Base-by-base conservation (phyloP, 306 rosid species). In the Sicyos baderoa region DNA sequence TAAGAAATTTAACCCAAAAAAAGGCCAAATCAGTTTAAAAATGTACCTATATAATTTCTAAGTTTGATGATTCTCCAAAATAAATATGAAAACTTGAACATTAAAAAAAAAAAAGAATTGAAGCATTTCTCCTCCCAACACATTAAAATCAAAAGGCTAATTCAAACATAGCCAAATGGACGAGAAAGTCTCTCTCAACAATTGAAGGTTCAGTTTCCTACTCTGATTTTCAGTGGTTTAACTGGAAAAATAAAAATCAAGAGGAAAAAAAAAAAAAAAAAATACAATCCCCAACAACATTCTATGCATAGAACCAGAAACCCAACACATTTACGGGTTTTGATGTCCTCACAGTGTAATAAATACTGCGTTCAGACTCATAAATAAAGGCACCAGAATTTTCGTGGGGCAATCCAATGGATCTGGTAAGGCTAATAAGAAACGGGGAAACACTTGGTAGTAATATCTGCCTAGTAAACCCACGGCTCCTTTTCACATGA, bases 331-430 rank as follows among this genome's bases (percentile, higher is more conserved):
- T 25, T 25, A 25, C 29, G 29, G 29, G 29, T 25, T 25, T 66
- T 42, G 70, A 64, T 42, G 32, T 13, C 17, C 32, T 42, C 32
- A 25, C 54, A 66, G 44, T 5, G 13, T 16, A 61, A 72, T 77
- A 54, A 77, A 72, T 77, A 49, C 19, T 21, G 37, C 8, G 11
- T 3, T 63, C 55, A 62, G 72, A 78, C 32, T 45, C 49, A 75
- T 79, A 63, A 75, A 75, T 71, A 68, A 68, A 58, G 53, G 29
- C 70, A 37, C 70, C 75, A 58, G 11, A 63, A 21, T 6, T 56
- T 37, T 35, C 45, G 51, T 7, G 74, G 48, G 45, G 27, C 71
- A 22, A 23, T 11, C 40, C 70, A 22, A 66, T 66, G 37, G 37
- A 17, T 44, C 71, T 45, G 70, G 65, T 25, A 37, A 32, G 17